phyloP scores from a whole-genome alignment of 176 grass and related monocot species.

The Typha latifolia region DNA sequence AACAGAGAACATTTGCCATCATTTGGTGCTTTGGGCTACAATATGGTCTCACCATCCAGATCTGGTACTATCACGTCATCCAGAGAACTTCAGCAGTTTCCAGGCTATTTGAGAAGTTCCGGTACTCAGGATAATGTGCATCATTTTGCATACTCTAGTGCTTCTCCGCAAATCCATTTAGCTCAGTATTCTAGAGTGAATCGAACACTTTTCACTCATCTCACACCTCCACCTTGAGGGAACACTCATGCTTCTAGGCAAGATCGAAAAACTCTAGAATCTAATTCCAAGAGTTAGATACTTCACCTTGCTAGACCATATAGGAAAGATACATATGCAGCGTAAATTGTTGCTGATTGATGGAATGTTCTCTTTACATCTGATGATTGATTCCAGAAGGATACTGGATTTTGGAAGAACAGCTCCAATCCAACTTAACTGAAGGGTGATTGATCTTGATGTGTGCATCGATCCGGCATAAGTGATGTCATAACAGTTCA shows the following conservation, averaged over 20 bases:
- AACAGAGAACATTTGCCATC: not conserved
- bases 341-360: not conserved
- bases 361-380: too few relatives aligned
- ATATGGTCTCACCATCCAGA: not conserved
- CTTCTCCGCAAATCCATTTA: constrained; percentile 27
- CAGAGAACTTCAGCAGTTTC: constrained; percentile 6
- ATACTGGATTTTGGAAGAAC: too few relatives aligned
- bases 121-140: not conserved
- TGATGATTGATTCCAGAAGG: too few relatives aligned
- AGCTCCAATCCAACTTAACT: too few relatives aligned
- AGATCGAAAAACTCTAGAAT: not conserved
- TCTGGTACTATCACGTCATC: not conserved
- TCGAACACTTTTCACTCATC: constrained; percentile 1
- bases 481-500: not conserved
- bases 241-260: not conserved
- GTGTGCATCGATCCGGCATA: too few relatives aligned
- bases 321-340: not conserved
- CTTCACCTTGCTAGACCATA: not conserved
- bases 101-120: not conserved
- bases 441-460: too few relatives aligned
- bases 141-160: constrained; percentile 1
- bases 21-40: not conserved
- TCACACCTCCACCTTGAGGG: constrained; percentile 3
- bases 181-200: not conserved
- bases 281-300: not conserved